These are phyloP conservation scores for Phyllosticta capitalensis DNA, from an alignment of 2,329 filamentous ascomycete species.

Conservation along the genomic window DNA sequence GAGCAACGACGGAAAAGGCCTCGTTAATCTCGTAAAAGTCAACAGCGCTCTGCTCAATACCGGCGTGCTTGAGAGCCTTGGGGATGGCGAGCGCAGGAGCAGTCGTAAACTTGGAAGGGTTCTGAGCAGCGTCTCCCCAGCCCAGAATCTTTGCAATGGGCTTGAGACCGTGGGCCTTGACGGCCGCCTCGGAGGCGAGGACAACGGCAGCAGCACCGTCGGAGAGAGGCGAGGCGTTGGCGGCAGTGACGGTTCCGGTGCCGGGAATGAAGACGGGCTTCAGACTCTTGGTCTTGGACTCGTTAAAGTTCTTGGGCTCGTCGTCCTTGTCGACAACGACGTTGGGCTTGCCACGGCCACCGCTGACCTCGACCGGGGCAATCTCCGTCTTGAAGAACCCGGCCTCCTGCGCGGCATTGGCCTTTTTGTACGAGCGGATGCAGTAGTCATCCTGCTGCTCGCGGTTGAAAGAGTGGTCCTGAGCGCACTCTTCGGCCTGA, in stretches of 20 bases:
- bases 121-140: slow-evolving; percentile 89
- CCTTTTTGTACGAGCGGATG: slow-evolving; percentile 89
- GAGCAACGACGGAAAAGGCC: slow-evolving; percentile 91
- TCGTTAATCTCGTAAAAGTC: slow-evolving; percentile 99
- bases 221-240: slow-evolving; percentile 92
- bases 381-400: slow-evolving; percentile 83
- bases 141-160: slow-evolving; percentile 94
- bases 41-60: slow-evolving; percentile 64
- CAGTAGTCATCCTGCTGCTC: slow-evolving; percentile 92
- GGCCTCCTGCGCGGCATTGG: slow-evolving; percentile 71
- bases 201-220: slow-evolving; percentile 90
- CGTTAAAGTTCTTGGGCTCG: slow-evolving; percentile 78
- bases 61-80: slow-evolving; percentile 93
- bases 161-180: slow-evolving; percentile 84
- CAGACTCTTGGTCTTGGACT: slow-evolving; percentile 40
- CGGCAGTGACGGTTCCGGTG: slow-evolving; percentile 83
- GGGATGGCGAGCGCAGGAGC: slow-evolving; percentile 89
- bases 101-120: slow-evolving; percentile 91
- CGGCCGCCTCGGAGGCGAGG: slow-evolving; percentile 85
- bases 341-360: slow-evolving; percentile 80
- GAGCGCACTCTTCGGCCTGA: slow-evolving; percentile 81
- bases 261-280: slow-evolving; percentile 75
- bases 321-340: slow-evolving; percentile 78
- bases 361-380: slow-evolving; percentile 75
- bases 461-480: slow-evolving; percentile 70